Base-by-base conservation (phyloP, 495 filamentous ascomycete species). In the Amniculicola lignicola region DNA sequence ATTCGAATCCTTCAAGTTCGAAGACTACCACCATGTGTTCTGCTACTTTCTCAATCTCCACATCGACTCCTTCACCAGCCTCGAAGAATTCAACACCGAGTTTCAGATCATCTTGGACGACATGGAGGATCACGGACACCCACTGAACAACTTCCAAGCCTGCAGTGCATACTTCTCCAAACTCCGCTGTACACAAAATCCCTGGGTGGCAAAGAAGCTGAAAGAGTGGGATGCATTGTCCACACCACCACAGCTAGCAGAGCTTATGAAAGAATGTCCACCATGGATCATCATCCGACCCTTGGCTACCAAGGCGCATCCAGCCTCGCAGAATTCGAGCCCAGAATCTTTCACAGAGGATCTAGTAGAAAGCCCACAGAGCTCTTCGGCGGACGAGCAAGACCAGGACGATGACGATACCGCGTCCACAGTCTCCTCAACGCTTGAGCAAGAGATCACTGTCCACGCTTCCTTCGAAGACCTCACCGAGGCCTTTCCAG, bases 101-200 rank as follows among this genome's bases (percentile, higher is more conserved):
- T 64, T 54, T 36, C 44, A 28, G 14, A 45, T 46, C 0, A 56
- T 52, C 14, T 22, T 64, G 12, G 49, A 57, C 11, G 61, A 64
- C 14, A 15, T 64, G 10, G 36, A 52, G 0, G 61, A 64, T 47
- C 56, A 60, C 41, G 61, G 61, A 10, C 27, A 40, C 11, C 56
- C 56, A 4, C 40, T 64, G 39, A 18, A 46, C 41, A 64, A 64
- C 23, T 37, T 50, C 18, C 61, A 64, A 38, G 61, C 61, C 5
- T 60, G 55, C 33, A 56, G 51, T 35, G 55, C 56, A 1, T 64
- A 64, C 56, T 64, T 64, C 41, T 64, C 61, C 38, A 64, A 64
- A 31, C 51, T 64, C 10, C 55, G 61, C 23, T 64, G 61, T 36
- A 60, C 55, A 25, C 61, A 64, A 28, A 64, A 64, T 28, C 61